Evolutionary conservation across 2,329 filamentous ascomycete species (phyloP).

Genomic region (Rutstroemia sp.): DNA sequence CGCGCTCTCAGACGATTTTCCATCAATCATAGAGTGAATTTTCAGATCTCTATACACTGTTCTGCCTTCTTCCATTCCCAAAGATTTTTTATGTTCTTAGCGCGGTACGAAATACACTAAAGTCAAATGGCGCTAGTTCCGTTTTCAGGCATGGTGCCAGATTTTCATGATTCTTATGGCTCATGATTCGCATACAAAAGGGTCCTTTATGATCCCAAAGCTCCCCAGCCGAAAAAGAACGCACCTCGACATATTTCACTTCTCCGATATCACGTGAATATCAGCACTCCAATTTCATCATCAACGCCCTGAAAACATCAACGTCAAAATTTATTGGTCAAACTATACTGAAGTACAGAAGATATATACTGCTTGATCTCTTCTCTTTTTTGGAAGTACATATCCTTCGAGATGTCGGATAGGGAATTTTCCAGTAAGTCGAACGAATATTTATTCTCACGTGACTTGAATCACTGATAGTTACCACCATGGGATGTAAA

Average conservation of each 20-base stretch:
- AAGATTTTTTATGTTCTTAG: neutral
- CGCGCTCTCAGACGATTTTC: too few relatives aligned
- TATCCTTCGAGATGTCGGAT: conserved; percentile 47
- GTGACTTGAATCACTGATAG: neutral
- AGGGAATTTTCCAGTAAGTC: conserved; percentile 45
- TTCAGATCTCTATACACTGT: too few relatives aligned
- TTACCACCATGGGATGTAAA: neutral
- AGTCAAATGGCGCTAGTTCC: neutral
- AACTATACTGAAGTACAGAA: neutral
- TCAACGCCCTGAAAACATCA: too few relatives aligned
- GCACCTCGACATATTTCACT: neutral
- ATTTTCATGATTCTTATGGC: neutral
- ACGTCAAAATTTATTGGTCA: neutral
- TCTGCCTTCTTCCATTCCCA: neutral
- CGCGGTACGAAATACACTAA: neutral
- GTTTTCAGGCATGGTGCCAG: neutral
- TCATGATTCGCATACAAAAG: neutral
- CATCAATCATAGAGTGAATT: too few relatives aligned
- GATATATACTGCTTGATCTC: neutral
- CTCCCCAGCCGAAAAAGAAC: neutral
- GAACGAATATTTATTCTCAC: neutral
- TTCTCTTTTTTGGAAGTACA: neutral
- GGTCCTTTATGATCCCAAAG: neutral
- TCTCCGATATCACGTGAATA: neutral
- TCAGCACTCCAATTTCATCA: neutral